These are phyloP conservation scores for Bruguiera parviflora DNA, from an alignment of 345 rosid genomes.

Conservation along the genomic window DNA sequence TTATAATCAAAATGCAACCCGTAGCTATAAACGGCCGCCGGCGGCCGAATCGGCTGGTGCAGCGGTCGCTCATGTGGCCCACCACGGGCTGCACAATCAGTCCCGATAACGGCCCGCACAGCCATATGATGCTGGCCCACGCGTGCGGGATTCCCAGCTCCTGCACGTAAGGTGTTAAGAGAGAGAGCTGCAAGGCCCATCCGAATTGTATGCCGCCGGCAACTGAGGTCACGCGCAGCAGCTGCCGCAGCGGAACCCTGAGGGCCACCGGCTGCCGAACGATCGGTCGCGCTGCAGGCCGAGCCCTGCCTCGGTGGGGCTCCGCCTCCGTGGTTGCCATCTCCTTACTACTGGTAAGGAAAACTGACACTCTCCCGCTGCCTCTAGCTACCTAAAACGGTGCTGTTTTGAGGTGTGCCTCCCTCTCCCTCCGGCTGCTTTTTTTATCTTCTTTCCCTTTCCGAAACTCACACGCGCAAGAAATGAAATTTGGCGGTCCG, in stretches of 20 bases:
- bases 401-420: neutral
- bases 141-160: constrained; percentile 96
- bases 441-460: neutral
- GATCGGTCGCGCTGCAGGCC: constrained; percentile 17
- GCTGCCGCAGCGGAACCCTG: constrained; percentile 55
- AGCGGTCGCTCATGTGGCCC: constrained; percentile 87
- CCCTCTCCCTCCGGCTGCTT: neutral
- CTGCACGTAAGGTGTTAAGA: constrained; percentile 90
- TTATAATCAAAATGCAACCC: constrained; percentile 54
- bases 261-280: neutral
- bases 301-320: constrained; percentile 16
- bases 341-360: neutral
- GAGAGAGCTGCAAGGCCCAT: constrained; percentile 95
- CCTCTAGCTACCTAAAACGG: neutral
- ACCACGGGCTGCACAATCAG: constrained; percentile 84
- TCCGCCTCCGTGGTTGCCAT: constrained; percentile 16
- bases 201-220: constrained; percentile 97
- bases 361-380: neutral
- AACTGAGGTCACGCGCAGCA: constrained; percentile 82
- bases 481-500: constrained; percentile 8
- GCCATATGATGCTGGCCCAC: constrained; percentile 97
- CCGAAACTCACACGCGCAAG: neutral
- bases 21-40: constrained; percentile 73
- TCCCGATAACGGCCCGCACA: constrained; percentile 96
- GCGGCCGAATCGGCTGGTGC: constrained; percentile 84